phyloP scores from a whole-genome alignment of 1,284 basidiomycete species.

The Rhodotorula sp. region DNA sequence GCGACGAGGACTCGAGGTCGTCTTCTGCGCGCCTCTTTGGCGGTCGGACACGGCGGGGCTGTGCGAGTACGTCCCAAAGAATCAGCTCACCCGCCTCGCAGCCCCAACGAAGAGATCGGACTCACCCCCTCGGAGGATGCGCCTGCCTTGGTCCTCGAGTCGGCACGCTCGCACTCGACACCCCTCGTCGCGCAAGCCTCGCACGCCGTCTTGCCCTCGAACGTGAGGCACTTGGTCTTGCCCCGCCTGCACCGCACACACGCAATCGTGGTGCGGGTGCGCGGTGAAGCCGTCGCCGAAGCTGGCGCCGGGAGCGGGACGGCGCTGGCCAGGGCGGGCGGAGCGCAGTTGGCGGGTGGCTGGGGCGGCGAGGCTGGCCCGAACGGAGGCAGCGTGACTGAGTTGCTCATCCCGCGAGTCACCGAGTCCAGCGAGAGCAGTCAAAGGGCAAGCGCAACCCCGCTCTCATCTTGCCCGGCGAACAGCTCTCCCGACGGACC shows the following conservation, averaged over 20 bases:
- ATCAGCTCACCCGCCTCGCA: background rate
- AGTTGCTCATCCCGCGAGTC: too few species aligned
- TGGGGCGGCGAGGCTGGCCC: background rate
- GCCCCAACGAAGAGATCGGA: too few species aligned
- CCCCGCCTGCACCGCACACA: conserved; percentile 1
- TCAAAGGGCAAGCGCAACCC: too few species aligned
- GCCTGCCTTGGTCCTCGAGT: background rate
- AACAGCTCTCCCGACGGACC: background rate
- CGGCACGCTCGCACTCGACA: background rate
- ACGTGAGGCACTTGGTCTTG: conserved; percentile 2
- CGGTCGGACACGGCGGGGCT: too few species aligned
- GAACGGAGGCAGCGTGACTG: background rate
- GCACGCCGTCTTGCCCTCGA: conserved; percentile 8
- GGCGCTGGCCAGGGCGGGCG: background rate
- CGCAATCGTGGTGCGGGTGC: background rate
- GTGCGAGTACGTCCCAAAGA: background rate
- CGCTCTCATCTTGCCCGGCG: too few species aligned
- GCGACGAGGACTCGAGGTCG: background rate
- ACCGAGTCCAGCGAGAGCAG: too few species aligned
- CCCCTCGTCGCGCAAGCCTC: conserved; percentile 4
- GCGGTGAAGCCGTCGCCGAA: background rate
- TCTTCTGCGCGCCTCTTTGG: conserved; percentile 8
- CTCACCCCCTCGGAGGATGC: background rate
- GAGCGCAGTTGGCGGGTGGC: background rate
- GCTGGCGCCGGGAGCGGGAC: background rate